Percentiles rank a stretch among this genome's conserved stretches.
Conservation (phyloP, 768 basidiomycete genomes). For the Hemileccinum impolitum region DNA sequence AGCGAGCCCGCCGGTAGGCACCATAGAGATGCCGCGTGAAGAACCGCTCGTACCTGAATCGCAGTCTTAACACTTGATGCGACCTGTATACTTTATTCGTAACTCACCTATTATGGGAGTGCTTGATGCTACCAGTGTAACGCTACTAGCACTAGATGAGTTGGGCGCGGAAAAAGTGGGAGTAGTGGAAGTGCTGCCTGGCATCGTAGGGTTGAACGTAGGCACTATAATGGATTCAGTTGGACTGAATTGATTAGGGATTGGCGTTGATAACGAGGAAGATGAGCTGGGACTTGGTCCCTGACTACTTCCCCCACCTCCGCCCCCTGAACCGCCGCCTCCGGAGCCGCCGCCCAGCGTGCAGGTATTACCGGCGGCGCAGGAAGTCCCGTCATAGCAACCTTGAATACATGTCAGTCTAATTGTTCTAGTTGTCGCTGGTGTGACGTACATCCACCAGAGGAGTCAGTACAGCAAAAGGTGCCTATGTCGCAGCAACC, state of each 20-base stretch:
- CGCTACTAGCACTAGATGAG: background rate
- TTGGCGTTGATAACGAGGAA: background rate
- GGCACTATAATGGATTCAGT: background rate
- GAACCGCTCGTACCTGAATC: background rate
- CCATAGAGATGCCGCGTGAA: background rate
- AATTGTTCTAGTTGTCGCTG: too few species aligned
- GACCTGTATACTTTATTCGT: background rate
- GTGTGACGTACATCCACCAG: conserved; percentile 21
- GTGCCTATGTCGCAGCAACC: background rate
- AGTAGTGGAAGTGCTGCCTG: background rate
- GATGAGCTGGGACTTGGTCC: background rate
- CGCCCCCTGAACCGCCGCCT: background rate
- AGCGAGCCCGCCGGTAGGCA: background rate
- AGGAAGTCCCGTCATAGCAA: conserved; percentile 14
- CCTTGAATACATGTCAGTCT: conserved; percentile 13
- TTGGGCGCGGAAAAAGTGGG: background rate
- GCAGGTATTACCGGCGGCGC: conserved; percentile 9
- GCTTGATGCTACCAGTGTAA: background rate
- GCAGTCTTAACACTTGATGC: background rate
- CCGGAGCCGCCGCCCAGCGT: background rate
- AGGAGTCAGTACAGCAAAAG: conserved; percentile 20
- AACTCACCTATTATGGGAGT: background rate
- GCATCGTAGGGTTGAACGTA: background rate
- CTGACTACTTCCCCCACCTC: background rate
- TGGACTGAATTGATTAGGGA: background rate